Evolutionary conservation across 2,329 filamentous ascomycete genomes (phyloP), one percentile per base, ranked within the genome.

Genomic region (Orbilia oligospora): DNA sequence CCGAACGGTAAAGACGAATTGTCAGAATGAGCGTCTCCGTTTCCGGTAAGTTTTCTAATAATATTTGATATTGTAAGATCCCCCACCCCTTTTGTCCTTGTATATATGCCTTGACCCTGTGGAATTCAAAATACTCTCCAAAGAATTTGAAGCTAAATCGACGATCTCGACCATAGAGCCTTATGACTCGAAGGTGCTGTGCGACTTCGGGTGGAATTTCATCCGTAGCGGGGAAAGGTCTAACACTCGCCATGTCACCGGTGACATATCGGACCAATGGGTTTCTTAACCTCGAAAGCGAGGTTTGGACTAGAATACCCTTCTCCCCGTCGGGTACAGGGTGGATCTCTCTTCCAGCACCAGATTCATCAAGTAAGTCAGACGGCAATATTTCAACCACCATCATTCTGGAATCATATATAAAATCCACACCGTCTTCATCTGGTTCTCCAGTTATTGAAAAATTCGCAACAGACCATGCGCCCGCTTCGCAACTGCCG

Each of bases 201-300:
- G 80, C 78, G 3, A 84, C 61, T 9, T 48, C 30, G 0, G 10
- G 10, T 16, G 71, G 44, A 16, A 63, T 63, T 12, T 0, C 38
- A 46, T 1, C 81, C 73, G 0, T 73, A 3, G 0, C 82, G 66
- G 0, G 85, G 82, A 0, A 86, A 0, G 82, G 53, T 36, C 86
- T 85, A 0, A 87, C 46, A 0, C 85, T 86, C 0, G 84, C 85
- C 0, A 87, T 22, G 30, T 87, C 86, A 0, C 86, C 85, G 0
- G 84, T 85, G 1, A 86, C 72, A 65, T 87, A 87, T 30, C 86
- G 84, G 0, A 87, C 82, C 0, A 87, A 80, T 0, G 86, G 86
- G 10, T 87, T 85, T 0, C 85, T 83, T 1, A 86, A 79, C 0
- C 85, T 83, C 22, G 84, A 82, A 0, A 87, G 82, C 0, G 84